A percentile compares a stretch with the other conserved stretches of the same genome.
These are phyloP conservation scores for Abortiporus biennis DNA, from an alignment of 1,284 basidiomycete genomes.

Conservation along the genomic window DNA sequence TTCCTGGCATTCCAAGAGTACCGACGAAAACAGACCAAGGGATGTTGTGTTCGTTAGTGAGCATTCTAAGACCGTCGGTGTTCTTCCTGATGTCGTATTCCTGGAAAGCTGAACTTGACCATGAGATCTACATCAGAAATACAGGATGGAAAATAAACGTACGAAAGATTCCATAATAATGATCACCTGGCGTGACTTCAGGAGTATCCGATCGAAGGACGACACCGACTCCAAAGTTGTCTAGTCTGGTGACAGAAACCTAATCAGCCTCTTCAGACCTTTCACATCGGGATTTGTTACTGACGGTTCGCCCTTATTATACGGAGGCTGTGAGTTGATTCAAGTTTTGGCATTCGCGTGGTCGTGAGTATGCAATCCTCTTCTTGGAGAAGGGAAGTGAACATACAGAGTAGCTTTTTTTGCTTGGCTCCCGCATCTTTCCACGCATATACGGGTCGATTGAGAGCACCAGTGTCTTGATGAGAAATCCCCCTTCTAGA, in stretches of 20 bases:
- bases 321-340: too few species aligned
- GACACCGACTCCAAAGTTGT: slow-evolving; percentile 30
- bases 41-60: slow-evolving; percentile 20
- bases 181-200: slow-evolving; percentile 34
- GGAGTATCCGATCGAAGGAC: slow-evolving; percentile 38
- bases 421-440: slow-evolving; percentile 25
- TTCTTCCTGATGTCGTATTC: slow-evolving; percentile 17
- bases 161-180: slow-evolving; percentile 32
- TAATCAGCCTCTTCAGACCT: too few species aligned
- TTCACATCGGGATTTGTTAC: too few species aligned
- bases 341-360: too few species aligned
- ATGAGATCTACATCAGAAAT: not conserved
- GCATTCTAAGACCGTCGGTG: slow-evolving; percentile 9
- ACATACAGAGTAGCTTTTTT: slow-evolving; percentile 2
- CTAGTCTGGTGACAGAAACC: slow-evolving; percentile 7
- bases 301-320: not conserved
- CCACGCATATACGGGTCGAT: slow-evolving; percentile 43
- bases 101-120: slow-evolving; percentile 14
- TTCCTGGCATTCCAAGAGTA: slow-evolving; percentile 27
- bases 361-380: too few species aligned
- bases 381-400: not conserved
- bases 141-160: slow-evolving; percentile 2
- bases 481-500: slow-evolving; percentile 45
- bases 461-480: slow-evolving; percentile 40
- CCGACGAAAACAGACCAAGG: slow-evolving; percentile 28